Percentiles rank a stretch among this genome's conserved stretches.
Evolutionary conservation across 1,139 yeast genomes (phyloP).

Genomic region (Debaryomyces psychrophilus): DNA sequence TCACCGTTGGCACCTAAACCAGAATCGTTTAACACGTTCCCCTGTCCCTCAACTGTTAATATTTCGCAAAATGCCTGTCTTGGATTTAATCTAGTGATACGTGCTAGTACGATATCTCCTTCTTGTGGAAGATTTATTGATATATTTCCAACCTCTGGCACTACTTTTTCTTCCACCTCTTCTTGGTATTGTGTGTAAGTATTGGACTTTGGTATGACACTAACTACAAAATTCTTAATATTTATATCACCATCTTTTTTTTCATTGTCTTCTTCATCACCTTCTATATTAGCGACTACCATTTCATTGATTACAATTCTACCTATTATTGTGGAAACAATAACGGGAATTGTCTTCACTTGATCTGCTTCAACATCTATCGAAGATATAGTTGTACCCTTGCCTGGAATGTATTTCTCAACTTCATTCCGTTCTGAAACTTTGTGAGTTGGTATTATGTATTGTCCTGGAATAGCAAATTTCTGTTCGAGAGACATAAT

Average conservation of each 20-base stretch:
- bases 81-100: constrained; percentile 65
- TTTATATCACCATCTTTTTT: constrained; percentile 11
- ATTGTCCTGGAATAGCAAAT: constrained; percentile 78
- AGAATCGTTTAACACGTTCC: constrained; percentile 60
- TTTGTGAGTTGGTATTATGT: constrained; percentile 41
- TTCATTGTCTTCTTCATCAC: constrained; percentile 20
- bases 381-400: constrained; percentile 40
- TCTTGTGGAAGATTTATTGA: constrained; percentile 75
- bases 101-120: constrained; percentile 79
- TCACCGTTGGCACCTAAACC: constrained; percentile 71
- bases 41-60: constrained; percentile 71
- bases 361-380: constrained; percentile 30
- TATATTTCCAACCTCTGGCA: constrained; percentile 11
- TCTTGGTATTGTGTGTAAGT: constrained; percentile 37
- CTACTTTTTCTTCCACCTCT: constrained; percentile 17
- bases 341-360: constrained; percentile 40
- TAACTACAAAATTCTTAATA: constrained; percentile 28
- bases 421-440: constrained; percentile 25
- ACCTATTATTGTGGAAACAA: constrained; percentile 75
- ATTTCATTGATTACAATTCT: constrained; percentile 41
- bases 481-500: constrained; percentile 14
- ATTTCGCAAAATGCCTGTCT: constrained; percentile 85
- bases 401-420: constrained; percentile 36
- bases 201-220: constrained; percentile 35
- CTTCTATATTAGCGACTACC: constrained; percentile 17